Conservation (phyloP, 2,329 filamentous ascomycete species). For the Nemania serpens region DNA sequence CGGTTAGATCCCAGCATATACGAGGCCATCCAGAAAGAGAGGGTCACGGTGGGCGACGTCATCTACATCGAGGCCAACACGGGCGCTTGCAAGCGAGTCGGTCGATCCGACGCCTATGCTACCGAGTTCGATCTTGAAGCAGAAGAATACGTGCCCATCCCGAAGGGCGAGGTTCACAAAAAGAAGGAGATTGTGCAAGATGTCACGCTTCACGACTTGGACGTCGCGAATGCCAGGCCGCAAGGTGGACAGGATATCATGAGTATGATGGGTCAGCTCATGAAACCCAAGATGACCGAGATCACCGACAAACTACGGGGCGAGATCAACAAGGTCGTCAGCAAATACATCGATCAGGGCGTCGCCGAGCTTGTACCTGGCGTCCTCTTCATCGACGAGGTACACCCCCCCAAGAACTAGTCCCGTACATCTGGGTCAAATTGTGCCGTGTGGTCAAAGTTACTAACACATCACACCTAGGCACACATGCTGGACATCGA, state of each 20-base stretch:
- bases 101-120: conserved; percentile 92
- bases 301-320: conserved; percentile 95
- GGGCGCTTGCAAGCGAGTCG: conserved; percentile 95
- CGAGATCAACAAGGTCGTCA: conserved; percentile 99
- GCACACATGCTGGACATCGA: conserved; percentile 99
- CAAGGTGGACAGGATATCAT: conserved; percentile 99
- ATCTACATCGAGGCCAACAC: conserved; percentile 99
- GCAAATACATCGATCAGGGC: conserved; percentile 98
- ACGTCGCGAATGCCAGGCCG: conserved; percentile 92
- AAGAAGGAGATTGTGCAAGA: conserved; percentile 99
- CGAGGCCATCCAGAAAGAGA: conserved; percentile 98
- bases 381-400: conserved; percentile 98
- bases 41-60: conserved; percentile 93
- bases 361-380: conserved; percentile 97
- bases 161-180: conserved; percentile 99
- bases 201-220: conserved; percentile 94
- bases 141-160: conserved; percentile 98
- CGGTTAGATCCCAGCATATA: conserved; percentile 97
- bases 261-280: conserved; percentile 99
- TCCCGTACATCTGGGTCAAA: not conserved
- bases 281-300: conserved; percentile 99
- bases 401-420: conserved; percentile 48
- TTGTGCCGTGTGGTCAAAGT: conserved; percentile 9
- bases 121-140: conserved; percentile 99
- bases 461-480: conserved; percentile 50